These are phyloP conservation scores for Barnettozyma pratensis DNA, from an alignment of 805 yeast species.

Conservation along the genomic window DNA sequence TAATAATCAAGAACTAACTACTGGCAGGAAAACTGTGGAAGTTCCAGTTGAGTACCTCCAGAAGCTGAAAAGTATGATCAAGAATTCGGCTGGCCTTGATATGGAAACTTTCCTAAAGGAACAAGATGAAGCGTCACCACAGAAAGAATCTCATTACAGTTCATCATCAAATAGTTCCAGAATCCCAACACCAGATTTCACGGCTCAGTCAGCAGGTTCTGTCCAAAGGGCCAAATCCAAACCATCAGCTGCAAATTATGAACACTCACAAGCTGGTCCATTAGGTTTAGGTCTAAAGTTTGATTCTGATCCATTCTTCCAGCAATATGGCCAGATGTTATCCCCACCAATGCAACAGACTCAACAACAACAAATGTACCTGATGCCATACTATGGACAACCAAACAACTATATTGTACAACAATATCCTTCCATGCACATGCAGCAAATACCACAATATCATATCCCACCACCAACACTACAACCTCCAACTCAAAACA, in stretches of 20 bases:
- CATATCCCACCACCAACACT: neutral
- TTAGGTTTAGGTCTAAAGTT: neutral
- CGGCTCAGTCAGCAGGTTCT: neutral
- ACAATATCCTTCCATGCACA: neutral
- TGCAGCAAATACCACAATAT: neutral
- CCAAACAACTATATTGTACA: neutral
- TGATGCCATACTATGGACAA: neutral
- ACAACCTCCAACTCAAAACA: neutral
- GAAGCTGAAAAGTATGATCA: slow-evolving; percentile 19
- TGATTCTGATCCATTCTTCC: neutral
- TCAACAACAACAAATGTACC: neutral
- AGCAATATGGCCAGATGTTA: neutral
- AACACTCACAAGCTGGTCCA: neutral
- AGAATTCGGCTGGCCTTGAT: slow-evolving; percentile 19
- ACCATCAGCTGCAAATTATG: neutral
- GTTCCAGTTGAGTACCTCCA: slow-evolving; percentile 25
- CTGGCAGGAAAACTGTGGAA: slow-evolving; percentile 17
- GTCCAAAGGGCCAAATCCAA: neutral
- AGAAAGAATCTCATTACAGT: no score
- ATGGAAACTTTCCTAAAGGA: slow-evolving; percentile 16
- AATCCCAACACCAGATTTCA: neutral
- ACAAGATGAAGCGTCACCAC: neutral
- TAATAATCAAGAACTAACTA: slow-evolving; percentile 5
- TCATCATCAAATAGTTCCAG: neutral
- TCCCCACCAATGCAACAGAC: slow-evolving; percentile 2